Conservation (phyloP, 495 filamentous ascomycete genomes). For the Neurospora africana region DNA sequence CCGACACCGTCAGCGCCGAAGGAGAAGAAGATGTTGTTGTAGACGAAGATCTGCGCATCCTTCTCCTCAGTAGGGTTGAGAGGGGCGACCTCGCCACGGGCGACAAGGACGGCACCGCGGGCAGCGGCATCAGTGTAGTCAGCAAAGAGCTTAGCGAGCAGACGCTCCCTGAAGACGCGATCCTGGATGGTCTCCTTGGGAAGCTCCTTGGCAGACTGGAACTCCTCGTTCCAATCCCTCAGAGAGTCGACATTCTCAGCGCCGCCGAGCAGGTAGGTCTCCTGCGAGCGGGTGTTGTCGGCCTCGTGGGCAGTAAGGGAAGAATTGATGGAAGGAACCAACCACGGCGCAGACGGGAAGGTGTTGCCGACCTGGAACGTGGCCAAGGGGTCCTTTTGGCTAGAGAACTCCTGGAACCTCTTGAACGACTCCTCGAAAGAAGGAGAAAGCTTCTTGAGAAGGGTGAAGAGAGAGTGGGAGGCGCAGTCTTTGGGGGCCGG, state of each 20-base stretch:
- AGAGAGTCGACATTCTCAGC: conserved; percentile 88
- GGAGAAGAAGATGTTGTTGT: conserved; percentile 99
- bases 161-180: conserved; percentile 86
- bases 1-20: conserved; percentile 97
- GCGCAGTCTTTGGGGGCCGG: conserved; percentile 54
- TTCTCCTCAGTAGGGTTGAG: conserved; percentile 87
- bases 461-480: conserved; percentile 76
- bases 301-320: conserved; percentile 59
- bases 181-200: conserved; percentile 90
- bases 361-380: conserved; percentile 94
- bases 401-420: conserved; percentile 68
- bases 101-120: conserved; percentile 86
- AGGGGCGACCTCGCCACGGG: conserved; percentile 87
- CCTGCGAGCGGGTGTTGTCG: conserved; percentile 83
- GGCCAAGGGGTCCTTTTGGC: conserved; percentile 72
- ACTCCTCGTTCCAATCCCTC: conserved; percentile 98
- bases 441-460: conserved; percentile 68
- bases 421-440: conserved; percentile 68
- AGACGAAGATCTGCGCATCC: conserved; percentile 97
- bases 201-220: conserved; percentile 90
- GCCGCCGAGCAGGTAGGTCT: conserved; percentile 80
- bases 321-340: conserved; percentile 58
- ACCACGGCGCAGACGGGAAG: conserved; percentile 85
- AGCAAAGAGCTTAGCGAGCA: conserved; percentile 91
- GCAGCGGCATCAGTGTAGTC: conserved; percentile 95